These are phyloP conservation scores for Leccinum subrobustum DNA, from an alignment of 1,284 basidiomycete species.

Conservation along the genomic window DNA sequence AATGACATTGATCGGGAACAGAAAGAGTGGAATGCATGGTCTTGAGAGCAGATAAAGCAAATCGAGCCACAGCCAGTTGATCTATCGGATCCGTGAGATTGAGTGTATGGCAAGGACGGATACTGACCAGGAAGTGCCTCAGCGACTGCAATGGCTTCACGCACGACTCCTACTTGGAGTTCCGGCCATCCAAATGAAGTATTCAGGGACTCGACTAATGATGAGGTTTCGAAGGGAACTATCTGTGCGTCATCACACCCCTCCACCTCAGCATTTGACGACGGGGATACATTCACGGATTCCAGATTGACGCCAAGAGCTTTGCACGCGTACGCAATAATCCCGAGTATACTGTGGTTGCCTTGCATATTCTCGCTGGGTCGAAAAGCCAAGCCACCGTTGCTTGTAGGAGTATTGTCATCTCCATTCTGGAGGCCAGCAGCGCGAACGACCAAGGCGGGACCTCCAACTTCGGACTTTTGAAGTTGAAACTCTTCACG, in stretches of 20 bases:
- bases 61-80: slow-evolving; percentile 73
- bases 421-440: slow-evolving; percentile 18
- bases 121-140: slow-evolving; percentile 85
- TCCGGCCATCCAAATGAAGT: slow-evolving; percentile 89
- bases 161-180: slow-evolving; percentile 86
- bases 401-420: slow-evolving; percentile 37
- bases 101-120: slow-evolving; percentile 1
- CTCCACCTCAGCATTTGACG: slow-evolving; percentile 18
- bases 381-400: slow-evolving; percentile 64
- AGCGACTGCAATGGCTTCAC: slow-evolving; percentile 88
- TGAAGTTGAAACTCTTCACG: slow-evolving; percentile 52
- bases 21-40: slow-evolving; percentile 65
- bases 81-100: slow-evolving; percentile 45
- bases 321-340: slow-evolving; percentile 73
- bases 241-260: slow-evolving; percentile 21
- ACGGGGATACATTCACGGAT: slow-evolving; percentile 52
- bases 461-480: slow-evolving; percentile 42
- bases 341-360: slow-evolving; percentile 71
- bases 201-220: slow-evolving; percentile 33
- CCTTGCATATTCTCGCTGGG: slow-evolving; percentile 73
- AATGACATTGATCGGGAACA: slow-evolving; percentile 71
- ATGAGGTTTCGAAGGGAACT: slow-evolving; percentile 19
- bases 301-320: slow-evolving; percentile 80
- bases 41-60: slow-evolving; percentile 75
- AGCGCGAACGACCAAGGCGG: slow-evolving; percentile 45